Evolutionary conservation across 768 basidiomycete species (phyloP), one percentile per base, ranked within the genome.

Genomic region (Boletus speciosus): DNA sequence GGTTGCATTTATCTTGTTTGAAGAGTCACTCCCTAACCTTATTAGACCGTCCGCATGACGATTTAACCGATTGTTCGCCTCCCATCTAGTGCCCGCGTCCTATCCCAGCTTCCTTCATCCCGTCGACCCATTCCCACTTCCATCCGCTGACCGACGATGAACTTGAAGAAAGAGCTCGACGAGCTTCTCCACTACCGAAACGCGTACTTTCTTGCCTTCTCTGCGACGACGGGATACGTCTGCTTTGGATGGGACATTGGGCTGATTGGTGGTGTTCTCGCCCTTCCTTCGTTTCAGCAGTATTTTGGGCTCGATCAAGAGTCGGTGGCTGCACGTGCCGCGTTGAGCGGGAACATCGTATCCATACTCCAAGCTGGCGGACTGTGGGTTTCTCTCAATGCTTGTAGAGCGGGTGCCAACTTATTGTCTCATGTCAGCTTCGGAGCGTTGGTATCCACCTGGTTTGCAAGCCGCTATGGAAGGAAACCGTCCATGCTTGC

Each of bases 201-300:
- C 49, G 71, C 71, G 8, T 73, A 73, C 55, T 49, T 68, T 11
- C 63, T 73, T 29, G 68, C 71, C 9, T 64, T 68, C 29, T 66
- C 71, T 29, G 71, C 72, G 31, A 63, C 72, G 14, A 63, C 62
- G 21, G 72, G 71, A 32, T 72, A 69, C 31, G 50, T 70, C 41
- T 73, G 71, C 51, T 73, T 68, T 23, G 71, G 71, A 23, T 71
- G 73, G 73, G 73, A 74, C 25, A 69, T 69, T 21, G 74, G 73
- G 12, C 56, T 73, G 29, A 74, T 74, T 15, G 72, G 73, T 2
- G 73, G 73, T 12, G 63, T 74, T 5, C 53, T 74, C 47, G 51
- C 70, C 5, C 57, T 74, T n/a, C 67, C 69, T 34, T 72, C 73
- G 19, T 74, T 74, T 55, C 58, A 66, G 60, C 52, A 64, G 42